phyloP scores from a whole-genome alignment of 495 filamentous ascomycete species.

The Staphylotrichum tortipilum region DNA sequence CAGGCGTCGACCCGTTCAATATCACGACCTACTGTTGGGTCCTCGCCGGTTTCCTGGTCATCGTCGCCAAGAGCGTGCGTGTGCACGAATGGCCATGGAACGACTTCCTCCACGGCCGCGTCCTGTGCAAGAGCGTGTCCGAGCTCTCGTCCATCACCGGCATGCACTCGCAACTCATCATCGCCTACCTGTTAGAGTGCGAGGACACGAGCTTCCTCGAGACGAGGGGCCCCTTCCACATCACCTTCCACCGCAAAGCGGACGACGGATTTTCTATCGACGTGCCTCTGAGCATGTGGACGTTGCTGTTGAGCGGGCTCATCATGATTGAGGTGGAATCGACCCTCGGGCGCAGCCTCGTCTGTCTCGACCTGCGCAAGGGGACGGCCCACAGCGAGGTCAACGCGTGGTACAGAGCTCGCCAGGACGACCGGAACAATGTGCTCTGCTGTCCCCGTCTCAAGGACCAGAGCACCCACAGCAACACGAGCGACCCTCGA shows the following conservation, averaged over 20 bases:
- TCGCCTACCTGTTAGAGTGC: conserved; percentile 22
- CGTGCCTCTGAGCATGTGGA: not conserved
- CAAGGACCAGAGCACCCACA: not conserved
- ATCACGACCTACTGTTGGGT: conserved; percentile 29
- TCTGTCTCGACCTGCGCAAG: not conserved
- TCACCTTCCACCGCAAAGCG: conserved; percentile 12
- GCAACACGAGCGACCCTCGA: not conserved
- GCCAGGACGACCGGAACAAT: not conserved
- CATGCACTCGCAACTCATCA: conserved; percentile 22
- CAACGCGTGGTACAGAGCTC: not conserved
- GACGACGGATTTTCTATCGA: conserved; percentile 30
- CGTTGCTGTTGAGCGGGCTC: not conserved
- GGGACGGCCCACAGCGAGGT: not conserved
- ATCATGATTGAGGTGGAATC: not conserved
- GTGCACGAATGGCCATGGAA: conserved; percentile 31
- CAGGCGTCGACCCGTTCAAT: conserved; percentile 30
- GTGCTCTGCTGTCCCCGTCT: not conserved
- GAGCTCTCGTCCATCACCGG: conserved; percentile 25
- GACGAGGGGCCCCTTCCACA: conserved; percentile 25
- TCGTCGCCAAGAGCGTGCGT: conserved; percentile 22
- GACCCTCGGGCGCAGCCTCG: not conserved
- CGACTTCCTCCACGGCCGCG: conserved; percentile 23
- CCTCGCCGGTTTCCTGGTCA: conserved; percentile 23
- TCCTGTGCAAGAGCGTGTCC: conserved; percentile 21
- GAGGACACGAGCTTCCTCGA: conserved; percentile 14